These are phyloP conservation scores for Colletotrichum phormii DNA, from an alignment of 2,329 filamentous ascomycete genomes.

Conservation along the genomic window DNA sequence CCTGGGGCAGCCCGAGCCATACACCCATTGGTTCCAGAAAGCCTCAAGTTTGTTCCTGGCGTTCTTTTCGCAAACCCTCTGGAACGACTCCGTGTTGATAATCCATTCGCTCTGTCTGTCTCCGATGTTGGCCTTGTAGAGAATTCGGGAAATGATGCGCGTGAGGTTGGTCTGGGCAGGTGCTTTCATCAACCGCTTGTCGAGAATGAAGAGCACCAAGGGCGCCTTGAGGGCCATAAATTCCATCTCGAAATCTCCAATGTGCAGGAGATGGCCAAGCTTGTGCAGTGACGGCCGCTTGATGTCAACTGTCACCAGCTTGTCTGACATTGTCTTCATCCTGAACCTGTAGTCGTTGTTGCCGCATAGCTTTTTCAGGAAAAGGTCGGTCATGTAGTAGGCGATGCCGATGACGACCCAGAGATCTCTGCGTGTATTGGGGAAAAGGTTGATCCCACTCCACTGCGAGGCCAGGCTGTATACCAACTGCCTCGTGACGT, in stretches of 20 bases:
- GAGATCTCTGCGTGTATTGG: conserved; percentile 81
- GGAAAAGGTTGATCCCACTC: conserved; percentile 92
- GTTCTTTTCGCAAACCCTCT: conserved; percentile 86
- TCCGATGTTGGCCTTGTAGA: conserved; percentile 83
- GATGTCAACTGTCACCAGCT: conserved; percentile 83
- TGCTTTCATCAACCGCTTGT: conserved; percentile 89
- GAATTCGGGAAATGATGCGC: conserved; percentile 86
- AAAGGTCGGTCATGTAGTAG: conserved; percentile 94
- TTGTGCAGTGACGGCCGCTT: conserved; percentile 85
- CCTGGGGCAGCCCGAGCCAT: conserved; percentile 86
- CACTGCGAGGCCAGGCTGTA: conserved; percentile 91
- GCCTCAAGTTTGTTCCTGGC: conserved; percentile 87
- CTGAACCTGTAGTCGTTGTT: conserved; percentile 95
- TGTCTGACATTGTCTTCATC: conserved; percentile 86
- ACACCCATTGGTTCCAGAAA: conserved; percentile 95
- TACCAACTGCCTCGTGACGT: conserved; percentile 82
- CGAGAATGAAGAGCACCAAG: conserved; percentile 91
- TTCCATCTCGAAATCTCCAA: conserved; percentile 87
- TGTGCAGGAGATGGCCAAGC: conserved; percentile 79
- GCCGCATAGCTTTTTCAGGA: conserved; percentile 89
- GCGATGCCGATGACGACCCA: conserved; percentile 93
- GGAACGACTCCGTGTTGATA: conserved; percentile 80
- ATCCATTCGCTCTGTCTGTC: conserved; percentile 74
- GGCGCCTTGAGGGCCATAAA: conserved; percentile 94
- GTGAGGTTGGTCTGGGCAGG: conserved; percentile 77